These are phyloP conservation scores for Tephrocybe sp. DNA, from an alignment of 768 basidiomycete species.

Conservation along the genomic window DNA sequence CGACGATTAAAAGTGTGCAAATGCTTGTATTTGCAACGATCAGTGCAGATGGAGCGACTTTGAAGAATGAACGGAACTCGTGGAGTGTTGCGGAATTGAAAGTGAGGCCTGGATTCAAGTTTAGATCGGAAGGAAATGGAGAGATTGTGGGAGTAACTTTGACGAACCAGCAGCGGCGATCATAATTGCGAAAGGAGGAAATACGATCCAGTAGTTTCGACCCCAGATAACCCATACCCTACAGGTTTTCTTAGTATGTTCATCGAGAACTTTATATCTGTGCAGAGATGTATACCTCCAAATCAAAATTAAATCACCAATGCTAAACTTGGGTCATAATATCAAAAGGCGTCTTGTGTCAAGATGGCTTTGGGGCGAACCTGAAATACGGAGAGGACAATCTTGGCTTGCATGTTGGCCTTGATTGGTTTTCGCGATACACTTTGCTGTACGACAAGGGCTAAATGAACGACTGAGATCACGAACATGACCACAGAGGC, in stretches of 20 bases:
- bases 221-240: conserved; percentile 19
- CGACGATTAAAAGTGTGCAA: conserved; percentile 16
- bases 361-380: not conserved
- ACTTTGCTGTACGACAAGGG: conserved; percentile 5
- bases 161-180: conserved; percentile 6
- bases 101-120: conserved; percentile 2
- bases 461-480: conserved; percentile 10
- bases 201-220: conserved; percentile 11
- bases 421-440: not conserved
- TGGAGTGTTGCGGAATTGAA: conserved; percentile 2
- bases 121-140: not conserved
- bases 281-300: conserved; percentile 14
- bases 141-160: not conserved
- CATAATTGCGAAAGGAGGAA: conserved; percentile 12
- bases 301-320: conserved; percentile 14
- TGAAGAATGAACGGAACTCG: conserved; percentile 10
- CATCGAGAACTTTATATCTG: no score
- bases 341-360: not conserved
- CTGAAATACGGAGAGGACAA: conserved; percentile 13
- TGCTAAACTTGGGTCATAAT: conserved; percentile 9
- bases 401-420: conserved; percentile 1
- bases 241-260: not conserved
- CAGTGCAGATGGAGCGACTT: conserved; percentile 8
- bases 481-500: conserved; percentile 14
- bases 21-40: conserved; percentile 14